These are phyloP conservation scores for Thielaviopsis musarum DNA, from an alignment of 2,329 filamentous ascomycete species.

Conservation along the genomic window DNA sequence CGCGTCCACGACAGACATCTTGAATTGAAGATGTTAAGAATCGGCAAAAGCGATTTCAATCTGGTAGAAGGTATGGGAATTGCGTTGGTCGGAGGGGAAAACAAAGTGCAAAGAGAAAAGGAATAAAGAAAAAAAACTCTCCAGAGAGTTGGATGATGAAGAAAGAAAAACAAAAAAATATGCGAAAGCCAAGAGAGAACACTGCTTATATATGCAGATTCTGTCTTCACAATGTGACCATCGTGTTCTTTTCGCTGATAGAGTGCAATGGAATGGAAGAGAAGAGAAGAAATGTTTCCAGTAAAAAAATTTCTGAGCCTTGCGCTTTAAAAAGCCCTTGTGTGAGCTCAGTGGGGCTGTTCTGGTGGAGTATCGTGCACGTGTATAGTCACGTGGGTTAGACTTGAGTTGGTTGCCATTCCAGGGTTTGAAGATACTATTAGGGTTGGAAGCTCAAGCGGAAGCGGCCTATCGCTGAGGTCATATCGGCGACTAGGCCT, in stretches of 20 bases:
- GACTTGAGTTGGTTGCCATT: not conserved
- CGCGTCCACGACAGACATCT: constrained; percentile 16
- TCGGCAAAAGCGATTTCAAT: not conserved
- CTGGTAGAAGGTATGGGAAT: not conserved
- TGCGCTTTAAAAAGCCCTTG: not conserved
- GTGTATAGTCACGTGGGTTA: not conserved
- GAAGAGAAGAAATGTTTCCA: not conserved
- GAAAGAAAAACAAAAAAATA: not conserved
- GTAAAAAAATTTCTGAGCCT: not conserved
- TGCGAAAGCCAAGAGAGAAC: constrained; percentile 11
- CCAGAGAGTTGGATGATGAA: not conserved
- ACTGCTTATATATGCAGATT: constrained; percentile 13
- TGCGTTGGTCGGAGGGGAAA: constrained; percentile 10
- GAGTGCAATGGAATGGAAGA: not conserved
- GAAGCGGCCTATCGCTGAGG: too few relatives aligned
- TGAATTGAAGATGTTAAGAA: constrained; percentile 11
- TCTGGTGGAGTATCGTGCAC: not conserved
- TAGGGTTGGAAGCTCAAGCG: too few relatives aligned
- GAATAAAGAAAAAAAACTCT: not conserved
- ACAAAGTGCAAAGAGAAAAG: constrained; percentile 1
- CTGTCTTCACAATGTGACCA: not conserved
- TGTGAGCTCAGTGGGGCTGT: not conserved
- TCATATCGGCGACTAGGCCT: not conserved
- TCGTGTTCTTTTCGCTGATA: constrained; percentile 1
- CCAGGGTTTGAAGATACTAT: too few relatives aligned